Percentiles rank a stretch among this genome's conserved stretches.
Evolutionary conservation across 768 basidiomycete species (phyloP).

Genomic region (Leccinum subgranulosum): DNA sequence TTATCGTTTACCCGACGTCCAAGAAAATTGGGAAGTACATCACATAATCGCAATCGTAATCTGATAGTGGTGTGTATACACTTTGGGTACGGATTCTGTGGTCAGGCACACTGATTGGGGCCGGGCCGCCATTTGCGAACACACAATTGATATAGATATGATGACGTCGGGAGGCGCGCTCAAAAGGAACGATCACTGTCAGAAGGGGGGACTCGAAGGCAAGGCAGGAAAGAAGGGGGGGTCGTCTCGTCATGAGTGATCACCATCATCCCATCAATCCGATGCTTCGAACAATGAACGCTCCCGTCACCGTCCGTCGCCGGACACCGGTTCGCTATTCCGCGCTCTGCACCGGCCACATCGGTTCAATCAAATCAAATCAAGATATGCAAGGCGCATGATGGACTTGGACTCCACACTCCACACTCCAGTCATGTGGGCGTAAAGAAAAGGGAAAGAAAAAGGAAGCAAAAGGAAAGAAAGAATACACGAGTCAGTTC

Average conservation of each 20-base stretch:
- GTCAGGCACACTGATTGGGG: constrained; percentile 19
- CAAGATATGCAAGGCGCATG: not conserved
- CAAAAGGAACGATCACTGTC: not conserved
- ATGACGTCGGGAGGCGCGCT: not conserved
- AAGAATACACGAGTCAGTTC: not conserved
- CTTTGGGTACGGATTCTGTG: not conserved
- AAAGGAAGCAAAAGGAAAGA: not conserved
- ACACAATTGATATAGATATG: not conserved
- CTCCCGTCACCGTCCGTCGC: not conserved
- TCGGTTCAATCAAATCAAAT: not conserved
- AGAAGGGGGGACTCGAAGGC: not conserved
- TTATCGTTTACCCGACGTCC: not conserved
- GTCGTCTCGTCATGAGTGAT: constrained; percentile 1
- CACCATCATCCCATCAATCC: not conserved
- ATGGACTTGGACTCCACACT: not conserved
- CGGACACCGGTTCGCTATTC: not conserved
- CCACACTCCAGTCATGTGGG: no score
- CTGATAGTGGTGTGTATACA: constrained; percentile 4
- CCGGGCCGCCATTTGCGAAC: not conserved
- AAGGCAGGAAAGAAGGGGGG: not conserved
- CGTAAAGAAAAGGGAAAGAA: no score
- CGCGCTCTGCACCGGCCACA: no score
- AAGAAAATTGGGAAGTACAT: not conserved
- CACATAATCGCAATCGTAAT: not conserved
- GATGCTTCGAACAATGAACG: not conserved